A percentile compares a stretch with the other conserved stretches of the same genome.
Conservation (phyloP, 2,329 filamentous ascomycete species). For the Botrytis byssoidea region DNA sequence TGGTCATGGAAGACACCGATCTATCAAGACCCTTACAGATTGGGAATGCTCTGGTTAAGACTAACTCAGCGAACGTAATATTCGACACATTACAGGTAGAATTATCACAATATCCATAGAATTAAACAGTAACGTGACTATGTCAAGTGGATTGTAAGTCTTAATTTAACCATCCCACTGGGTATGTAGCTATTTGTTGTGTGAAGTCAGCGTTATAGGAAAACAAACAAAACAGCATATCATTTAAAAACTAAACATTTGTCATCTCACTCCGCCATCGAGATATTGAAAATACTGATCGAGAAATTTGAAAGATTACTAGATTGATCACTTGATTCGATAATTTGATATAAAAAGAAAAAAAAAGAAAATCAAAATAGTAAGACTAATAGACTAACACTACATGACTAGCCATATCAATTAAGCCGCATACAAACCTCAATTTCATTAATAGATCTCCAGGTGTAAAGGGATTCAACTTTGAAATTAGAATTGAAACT, state of each 20-base stretch:
- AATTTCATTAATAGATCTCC: too few species aligned
- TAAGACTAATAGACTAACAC: background rate
- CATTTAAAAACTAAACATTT: background rate
- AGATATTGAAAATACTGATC: background rate
- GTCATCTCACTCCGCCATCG: too few species aligned
- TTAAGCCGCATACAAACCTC: background rate
- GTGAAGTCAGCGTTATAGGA: too few species aligned
- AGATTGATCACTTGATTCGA: background rate
- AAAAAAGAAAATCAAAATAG: background rate
- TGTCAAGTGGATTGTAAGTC: too few species aligned
- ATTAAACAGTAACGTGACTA: too few species aligned
- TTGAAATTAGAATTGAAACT: too few species aligned
- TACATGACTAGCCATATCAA: background rate
- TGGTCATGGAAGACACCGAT: background rate
- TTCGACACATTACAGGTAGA: background rate
- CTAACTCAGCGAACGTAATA: background rate
- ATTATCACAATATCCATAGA: too few species aligned
- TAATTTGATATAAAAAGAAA: too few species aligned
- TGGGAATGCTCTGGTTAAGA: background rate
- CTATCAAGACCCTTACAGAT: background rate
- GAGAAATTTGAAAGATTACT: background rate
- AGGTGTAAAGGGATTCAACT: too few species aligned
- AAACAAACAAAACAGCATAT: background rate
- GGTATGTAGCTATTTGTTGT: background rate
- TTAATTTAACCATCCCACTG: too few species aligned